phyloP scores from a whole-genome alignment of 805 yeast genomes.

The Starmerella ratchasimensis region DNA sequence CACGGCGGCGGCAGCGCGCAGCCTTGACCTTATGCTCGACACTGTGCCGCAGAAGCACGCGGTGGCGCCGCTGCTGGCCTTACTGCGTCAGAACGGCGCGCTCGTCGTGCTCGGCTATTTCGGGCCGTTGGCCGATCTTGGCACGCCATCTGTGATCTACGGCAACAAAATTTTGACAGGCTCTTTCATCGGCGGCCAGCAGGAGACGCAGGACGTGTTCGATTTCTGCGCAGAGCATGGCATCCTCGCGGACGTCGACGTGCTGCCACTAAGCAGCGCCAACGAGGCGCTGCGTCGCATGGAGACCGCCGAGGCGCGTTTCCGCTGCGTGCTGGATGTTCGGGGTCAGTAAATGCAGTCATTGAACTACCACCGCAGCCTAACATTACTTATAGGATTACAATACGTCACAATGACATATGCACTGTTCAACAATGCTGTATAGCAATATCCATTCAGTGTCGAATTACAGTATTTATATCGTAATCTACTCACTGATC shows the following conservation, averaged over 20 bases:
- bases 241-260: slow-evolving; percentile 51
- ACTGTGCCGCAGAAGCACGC: slow-evolving; percentile 38
- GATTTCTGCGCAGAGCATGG: slow-evolving; percentile 47
- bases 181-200: slow-evolving; percentile 48
- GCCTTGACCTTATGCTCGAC: slow-evolving; percentile 42
- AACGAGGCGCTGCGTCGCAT: slow-evolving; percentile 14
- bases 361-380: no score
- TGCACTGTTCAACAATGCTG: no score
- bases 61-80: slow-evolving; percentile 34
- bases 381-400: no score
- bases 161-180: slow-evolving; percentile 30
- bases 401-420: no score
- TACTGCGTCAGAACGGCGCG: slow-evolving; percentile 44
- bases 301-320: slow-evolving; percentile 8
- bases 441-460: no score
- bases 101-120: slow-evolving; percentile 61
- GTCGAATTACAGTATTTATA: no score
- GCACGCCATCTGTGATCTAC: slow-evolving; percentile 34
- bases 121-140: slow-evolving; percentile 28
- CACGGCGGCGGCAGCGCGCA: slow-evolving; percentile 22
- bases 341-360: no score
- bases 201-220: slow-evolving; percentile 53
- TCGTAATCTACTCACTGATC: no score
- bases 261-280: slow-evolving; percentile 32
- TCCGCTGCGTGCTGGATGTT: slow-evolving; percentile 17